Conservation (phyloP, 352 stramenopile species). For the Heterotrichella gracilis region DNA sequence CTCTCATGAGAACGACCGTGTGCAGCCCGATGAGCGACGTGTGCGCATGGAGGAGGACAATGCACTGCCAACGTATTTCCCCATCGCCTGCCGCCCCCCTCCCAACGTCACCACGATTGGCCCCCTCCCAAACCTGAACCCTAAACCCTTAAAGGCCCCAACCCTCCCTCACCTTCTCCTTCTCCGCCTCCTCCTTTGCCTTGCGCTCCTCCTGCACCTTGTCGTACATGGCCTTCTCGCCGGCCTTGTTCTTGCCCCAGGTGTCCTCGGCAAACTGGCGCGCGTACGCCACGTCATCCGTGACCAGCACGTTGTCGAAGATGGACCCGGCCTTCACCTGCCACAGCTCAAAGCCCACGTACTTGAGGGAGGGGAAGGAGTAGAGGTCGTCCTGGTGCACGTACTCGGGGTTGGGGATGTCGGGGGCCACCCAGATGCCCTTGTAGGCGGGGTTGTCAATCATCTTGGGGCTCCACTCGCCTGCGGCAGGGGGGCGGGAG, state of each 20-base stretch:
- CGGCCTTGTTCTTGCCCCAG: slow-evolving; percentile 56
- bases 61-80: no score
- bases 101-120: background rate
- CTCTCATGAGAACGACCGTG: no score
- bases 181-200: slow-evolving; percentile 22
- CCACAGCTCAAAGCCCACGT: slow-evolving; percentile 95
- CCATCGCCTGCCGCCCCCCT: background rate
- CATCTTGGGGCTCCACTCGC: slow-evolving; percentile 78
- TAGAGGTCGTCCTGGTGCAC: slow-evolving; percentile 63
- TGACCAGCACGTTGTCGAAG: slow-evolving; percentile 97
- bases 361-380: slow-evolving; percentile 67
- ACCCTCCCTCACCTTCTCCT: slow-evolving; percentile 19
- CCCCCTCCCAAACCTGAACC: no score
- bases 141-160: background rate
- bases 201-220: slow-evolving; percentile 31
- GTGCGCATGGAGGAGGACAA: no score
- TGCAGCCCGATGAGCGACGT: no score
- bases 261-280: slow-evolving; percentile 45
- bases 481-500: no score
- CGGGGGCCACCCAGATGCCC: slow-evolving; percentile 69
- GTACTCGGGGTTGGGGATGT: slow-evolving; percentile 85
- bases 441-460: slow-evolving; percentile 97
- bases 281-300: slow-evolving; percentile 64
- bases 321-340: slow-evolving; percentile 81
- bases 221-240: slow-evolving; percentile 47